Evolutionary conservation across 2,329 filamentous ascomycete genomes (phyloP).

Genomic region (Hypoxylon sp.): DNA sequence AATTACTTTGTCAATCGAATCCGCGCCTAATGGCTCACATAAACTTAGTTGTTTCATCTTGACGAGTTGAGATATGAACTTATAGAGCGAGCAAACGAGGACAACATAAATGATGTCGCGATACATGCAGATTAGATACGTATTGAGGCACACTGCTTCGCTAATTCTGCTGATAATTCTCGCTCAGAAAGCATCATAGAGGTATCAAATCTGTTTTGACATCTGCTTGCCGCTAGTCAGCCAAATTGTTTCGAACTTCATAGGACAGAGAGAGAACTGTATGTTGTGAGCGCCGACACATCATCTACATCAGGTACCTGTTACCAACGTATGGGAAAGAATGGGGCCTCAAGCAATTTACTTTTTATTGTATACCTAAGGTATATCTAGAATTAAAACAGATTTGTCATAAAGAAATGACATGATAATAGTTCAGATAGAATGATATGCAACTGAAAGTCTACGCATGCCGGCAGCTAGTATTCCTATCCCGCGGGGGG

Average conservation of each 20-base stretch:
- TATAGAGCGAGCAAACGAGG: background rate
- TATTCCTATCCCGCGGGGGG: background rate
- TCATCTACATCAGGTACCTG: no score
- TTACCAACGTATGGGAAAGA: background rate
- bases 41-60: background rate
- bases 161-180: no score
- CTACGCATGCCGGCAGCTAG: background rate
- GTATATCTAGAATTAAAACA: background rate
- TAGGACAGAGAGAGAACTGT: background rate
- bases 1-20: background rate
- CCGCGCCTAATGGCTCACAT: background rate
- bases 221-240: background rate
- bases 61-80: background rate
- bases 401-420: background rate
- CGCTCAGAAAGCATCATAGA: no score
- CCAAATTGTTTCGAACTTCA: no score
- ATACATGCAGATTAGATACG: no score
- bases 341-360: background rate
- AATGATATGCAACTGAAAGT: background rate
- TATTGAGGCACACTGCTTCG: no score
- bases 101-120: no score
- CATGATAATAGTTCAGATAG: background rate
- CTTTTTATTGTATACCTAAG: background rate
- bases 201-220: background rate
- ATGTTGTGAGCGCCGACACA: background rate